These are phyloP conservation scores for Arabidopsis hybrid DNA, from an alignment of 441 rosid species.

Conservation along the genomic window DNA sequence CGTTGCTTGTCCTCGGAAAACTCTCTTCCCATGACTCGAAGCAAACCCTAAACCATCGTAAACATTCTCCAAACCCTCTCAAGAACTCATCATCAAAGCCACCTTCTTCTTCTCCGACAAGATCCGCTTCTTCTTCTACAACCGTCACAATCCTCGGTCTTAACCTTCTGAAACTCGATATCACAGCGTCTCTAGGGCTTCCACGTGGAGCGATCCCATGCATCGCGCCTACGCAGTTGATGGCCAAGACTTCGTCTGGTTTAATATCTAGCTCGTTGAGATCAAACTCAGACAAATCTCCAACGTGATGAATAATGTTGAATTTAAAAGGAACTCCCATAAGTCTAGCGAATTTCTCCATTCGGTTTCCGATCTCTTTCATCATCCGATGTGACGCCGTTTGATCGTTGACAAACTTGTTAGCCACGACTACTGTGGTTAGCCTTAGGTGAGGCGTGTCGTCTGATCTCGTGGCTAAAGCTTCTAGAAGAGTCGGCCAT, in stretches of 20 bases:
- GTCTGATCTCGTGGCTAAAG: conserved; percentile 85
- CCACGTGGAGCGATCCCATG: conserved; percentile 60
- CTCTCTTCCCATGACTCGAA: conserved; percentile 84
- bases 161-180: conserved; percentile 63
- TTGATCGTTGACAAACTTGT: conserved; percentile 43
- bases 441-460: conserved; percentile 84
- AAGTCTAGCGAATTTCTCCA: conserved; percentile 93
- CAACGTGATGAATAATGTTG: conserved; percentile 73
- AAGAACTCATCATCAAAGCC: conserved; percentile 57
- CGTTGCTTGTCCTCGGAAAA: conserved; percentile 79
- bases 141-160: conserved; percentile 79
- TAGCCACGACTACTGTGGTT: conserved; percentile 61
- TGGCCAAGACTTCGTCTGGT: conserved; percentile 78
- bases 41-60: conserved; percentile 93
- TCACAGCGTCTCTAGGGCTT: conserved; percentile 60
- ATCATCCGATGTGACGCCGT: conserved; percentile 62
- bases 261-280: conserved; percentile 54
- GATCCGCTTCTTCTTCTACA: conserved; percentile 94
- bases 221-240: conserved; percentile 72
- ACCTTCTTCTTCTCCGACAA: conserved; percentile 62
- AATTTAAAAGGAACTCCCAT: conserved; percentile 98
- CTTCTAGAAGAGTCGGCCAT: conserved; percentile 96
- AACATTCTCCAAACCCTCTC: conserved; percentile 69
- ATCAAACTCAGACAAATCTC: conserved; percentile 74
- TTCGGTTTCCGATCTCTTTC: conserved; percentile 86